Conservation (phyloP, 805 yeast species). For the Yarrowia sp. region DNA sequence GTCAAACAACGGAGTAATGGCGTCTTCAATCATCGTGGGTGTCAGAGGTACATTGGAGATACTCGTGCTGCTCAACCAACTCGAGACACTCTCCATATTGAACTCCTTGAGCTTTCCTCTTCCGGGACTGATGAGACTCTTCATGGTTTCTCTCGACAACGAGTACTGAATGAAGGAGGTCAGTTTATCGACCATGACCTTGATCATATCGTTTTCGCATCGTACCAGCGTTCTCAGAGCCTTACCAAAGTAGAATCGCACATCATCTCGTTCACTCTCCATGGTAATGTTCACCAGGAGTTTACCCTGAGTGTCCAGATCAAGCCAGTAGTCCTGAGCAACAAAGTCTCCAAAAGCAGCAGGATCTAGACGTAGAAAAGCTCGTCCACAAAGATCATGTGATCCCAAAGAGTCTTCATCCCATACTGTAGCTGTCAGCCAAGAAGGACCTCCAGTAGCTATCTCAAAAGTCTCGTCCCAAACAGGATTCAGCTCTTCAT, state of each 20-base stretch:
- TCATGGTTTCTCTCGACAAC: constrained; percentile 64
- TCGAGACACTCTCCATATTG: constrained; percentile 46
- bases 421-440: constrained; percentile 72
- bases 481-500: constrained; percentile 68
- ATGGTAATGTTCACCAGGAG: constrained; percentile 70
- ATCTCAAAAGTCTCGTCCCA: constrained; percentile 90
- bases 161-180: constrained; percentile 65
- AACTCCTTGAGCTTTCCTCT: constrained; percentile 40
- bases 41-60: constrained; percentile 42
- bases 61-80: constrained; percentile 49
- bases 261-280: constrained; percentile 81
- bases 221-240: constrained; percentile 70
- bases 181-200: constrained; percentile 75
- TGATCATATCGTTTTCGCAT: constrained; percentile 69
- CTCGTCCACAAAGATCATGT: constrained; percentile 71
- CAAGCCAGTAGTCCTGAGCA: constrained; percentile 63
- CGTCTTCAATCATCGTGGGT: constrained; percentile 59
- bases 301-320: constrained; percentile 72
- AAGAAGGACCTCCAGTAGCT: constrained; percentile 54
- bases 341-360: constrained; percentile 69
- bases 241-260: constrained; percentile 79
- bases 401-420: constrained; percentile 62
- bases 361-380: constrained; percentile 67
- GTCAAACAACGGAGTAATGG: constrained; percentile 75
- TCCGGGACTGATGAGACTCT: constrained; percentile 51